phyloP scores from a whole-genome alignment of 106 monocot genomes.

The Chionographis japonica region DNA sequence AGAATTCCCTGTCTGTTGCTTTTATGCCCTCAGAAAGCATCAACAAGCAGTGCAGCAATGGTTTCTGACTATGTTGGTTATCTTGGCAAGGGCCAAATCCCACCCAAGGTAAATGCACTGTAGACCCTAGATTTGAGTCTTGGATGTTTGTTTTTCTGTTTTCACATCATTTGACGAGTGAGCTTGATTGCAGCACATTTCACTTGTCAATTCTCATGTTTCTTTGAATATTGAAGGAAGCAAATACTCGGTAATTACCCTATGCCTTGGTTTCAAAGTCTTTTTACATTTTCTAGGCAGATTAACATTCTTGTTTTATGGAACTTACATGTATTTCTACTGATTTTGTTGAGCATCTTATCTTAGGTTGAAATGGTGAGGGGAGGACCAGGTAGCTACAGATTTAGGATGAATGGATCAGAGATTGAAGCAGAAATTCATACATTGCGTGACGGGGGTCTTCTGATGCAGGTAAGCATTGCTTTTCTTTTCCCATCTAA shows the following conservation, averaged over 20 bases:
- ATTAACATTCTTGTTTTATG: not conserved
- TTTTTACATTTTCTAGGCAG: not conserved
- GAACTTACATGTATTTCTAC: not conserved
- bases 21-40: constrained; percentile 72
- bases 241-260: constrained; percentile 80
- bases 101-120: constrained; percentile 64
- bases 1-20: not conserved
- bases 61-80: constrained; percentile 98
- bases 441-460: constrained; percentile 90
- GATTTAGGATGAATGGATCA: constrained; percentile 79
- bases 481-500: not conserved
- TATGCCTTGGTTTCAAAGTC: not conserved
- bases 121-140: not conserved
- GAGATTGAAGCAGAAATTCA: constrained; percentile 95
- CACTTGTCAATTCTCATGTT: constrained; percentile 75
- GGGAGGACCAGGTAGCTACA: constrained; percentile 92
- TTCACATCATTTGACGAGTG: not conserved
- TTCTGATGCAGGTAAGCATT: constrained; percentile 88
- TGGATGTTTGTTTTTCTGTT: not conserved
- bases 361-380: constrained; percentile 88
- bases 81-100: constrained; percentile 95
- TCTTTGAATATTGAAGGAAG: constrained; percentile 95
- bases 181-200: constrained; percentile 89
- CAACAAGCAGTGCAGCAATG: constrained; percentile 82
- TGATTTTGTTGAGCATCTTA: constrained; percentile 7